Conservation (phyloP, 139 green algal species). For the Chlamydomonas sp. region DNA sequence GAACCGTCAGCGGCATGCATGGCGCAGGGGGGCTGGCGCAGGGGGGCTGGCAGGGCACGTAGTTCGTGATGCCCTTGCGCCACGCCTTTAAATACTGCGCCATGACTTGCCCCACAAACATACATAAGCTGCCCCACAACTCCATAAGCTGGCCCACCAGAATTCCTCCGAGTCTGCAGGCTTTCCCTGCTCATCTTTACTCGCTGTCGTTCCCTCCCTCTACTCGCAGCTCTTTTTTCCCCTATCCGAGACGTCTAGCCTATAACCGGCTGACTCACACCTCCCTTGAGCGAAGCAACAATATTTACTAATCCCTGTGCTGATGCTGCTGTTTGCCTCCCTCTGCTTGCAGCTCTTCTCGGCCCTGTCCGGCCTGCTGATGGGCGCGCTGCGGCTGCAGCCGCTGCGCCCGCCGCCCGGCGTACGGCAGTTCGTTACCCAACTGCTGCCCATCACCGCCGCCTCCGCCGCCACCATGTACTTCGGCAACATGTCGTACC, state of each 20-base stretch:
- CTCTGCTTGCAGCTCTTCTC: slow-evolving; percentile 32
- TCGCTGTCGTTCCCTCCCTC: neutral
- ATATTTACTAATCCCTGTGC: neutral
- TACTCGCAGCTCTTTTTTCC: neutral
- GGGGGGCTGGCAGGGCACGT: too few relatives aligned
- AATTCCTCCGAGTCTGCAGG: too few relatives aligned
- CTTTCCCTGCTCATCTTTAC: neutral
- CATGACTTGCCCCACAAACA: too few relatives aligned
- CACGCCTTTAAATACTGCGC: too few relatives aligned
- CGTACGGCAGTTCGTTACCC: slow-evolving; percentile 11
- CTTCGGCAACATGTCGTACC: slow-evolving; percentile 70
- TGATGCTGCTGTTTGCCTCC: neutral
- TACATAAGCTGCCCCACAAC: too few relatives aligned
- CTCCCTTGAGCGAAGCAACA: neutral
- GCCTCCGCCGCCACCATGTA: slow-evolving; percentile 61
- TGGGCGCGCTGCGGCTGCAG: slow-evolving; percentile 40
- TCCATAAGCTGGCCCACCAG: too few relatives aligned
- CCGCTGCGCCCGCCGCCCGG: slow-evolving; percentile 29
- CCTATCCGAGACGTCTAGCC: neutral
- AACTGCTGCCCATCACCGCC: slow-evolving; percentile 58
- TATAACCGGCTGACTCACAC: neutral
- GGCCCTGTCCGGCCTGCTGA: slow-evolving; percentile 26
- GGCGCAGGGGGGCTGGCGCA: too few relatives aligned
- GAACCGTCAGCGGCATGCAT: too few relatives aligned
- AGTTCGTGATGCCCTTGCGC: too few relatives aligned